These are phyloP conservation scores for Eucalyptus camaldulensis DNA, from an alignment of 345 rosid species.

Conservation along the genomic window DNA sequence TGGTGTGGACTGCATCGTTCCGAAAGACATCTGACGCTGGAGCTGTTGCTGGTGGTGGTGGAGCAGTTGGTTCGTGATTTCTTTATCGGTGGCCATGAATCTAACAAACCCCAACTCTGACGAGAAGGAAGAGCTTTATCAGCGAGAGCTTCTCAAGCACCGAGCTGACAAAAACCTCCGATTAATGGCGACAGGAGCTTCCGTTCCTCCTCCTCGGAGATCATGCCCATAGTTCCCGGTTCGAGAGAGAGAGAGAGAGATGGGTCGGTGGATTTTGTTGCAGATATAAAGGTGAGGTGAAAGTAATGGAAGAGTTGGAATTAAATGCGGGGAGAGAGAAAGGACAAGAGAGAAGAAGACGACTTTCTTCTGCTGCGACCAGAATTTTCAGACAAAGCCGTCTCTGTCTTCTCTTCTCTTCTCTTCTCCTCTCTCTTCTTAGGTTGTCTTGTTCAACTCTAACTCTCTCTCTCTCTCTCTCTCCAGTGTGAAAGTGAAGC, in stretches of 20 bases:
- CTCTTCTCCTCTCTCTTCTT: neutral
- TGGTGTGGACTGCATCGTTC: constrained; percentile 25
- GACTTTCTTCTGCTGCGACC: neutral
- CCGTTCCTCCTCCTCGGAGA: neutral
- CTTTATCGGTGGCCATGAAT: neutral
- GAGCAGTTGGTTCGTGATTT: neutral
- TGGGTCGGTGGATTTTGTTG: neutral
- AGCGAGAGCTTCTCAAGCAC: neutral
- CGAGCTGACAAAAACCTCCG: neutral
- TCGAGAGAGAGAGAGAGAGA: neutral
- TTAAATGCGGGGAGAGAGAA: neutral
- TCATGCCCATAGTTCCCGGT: neutral
- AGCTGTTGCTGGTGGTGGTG: constrained; percentile 14
- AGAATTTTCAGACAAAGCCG: neutral
- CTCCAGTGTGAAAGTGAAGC: neutral
- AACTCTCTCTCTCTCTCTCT: neutral
- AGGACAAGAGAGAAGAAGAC: neutral
- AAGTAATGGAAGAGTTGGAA: neutral
- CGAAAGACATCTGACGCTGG: constrained; percentile 40
- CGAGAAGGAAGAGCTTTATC: neutral
- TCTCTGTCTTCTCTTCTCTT: neutral
- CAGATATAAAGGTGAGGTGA: neutral
- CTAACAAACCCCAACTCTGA: neutral
- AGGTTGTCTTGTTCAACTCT: neutral
- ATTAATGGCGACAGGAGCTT: neutral